Percentiles rank a stretch among this genome's conserved stretches.
Conservation (phyloP, 192 early-diverging fungal species). For the Borealophlyctis nickersoniae region DNA sequence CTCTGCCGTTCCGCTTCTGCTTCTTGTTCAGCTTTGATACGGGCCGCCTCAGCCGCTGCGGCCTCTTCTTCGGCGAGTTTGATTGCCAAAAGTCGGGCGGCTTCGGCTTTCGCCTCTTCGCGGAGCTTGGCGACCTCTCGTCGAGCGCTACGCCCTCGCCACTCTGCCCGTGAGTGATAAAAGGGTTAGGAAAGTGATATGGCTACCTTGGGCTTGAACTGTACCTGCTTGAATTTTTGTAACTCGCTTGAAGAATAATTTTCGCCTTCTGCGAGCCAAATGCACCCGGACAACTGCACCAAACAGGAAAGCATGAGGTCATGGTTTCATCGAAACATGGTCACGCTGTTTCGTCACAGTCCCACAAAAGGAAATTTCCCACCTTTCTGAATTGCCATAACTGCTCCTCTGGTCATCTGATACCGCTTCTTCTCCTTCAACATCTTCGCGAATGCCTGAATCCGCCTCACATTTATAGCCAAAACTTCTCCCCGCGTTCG, state of each 20-base stretch:
- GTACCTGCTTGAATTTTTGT: background rate
- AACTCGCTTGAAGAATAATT: background rate
- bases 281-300: background rate
- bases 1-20: background rate
- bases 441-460: background rate
- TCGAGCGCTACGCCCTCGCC: background rate
- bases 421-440: background rate
- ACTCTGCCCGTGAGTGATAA: background rate
- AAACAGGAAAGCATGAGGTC: too few species aligned
- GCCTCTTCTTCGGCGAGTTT: background rate
- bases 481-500: background rate
- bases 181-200: too few species aligned
- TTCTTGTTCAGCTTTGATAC: background rate
- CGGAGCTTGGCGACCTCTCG: background rate
- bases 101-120: background rate
- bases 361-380: too few species aligned
- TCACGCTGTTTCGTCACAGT: too few species aligned
- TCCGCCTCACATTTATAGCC: background rate
- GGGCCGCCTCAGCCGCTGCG: background rate
- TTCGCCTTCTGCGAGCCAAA: background rate
- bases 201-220: too few species aligned
- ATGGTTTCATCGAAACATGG: too few species aligned
- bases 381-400: background rate
- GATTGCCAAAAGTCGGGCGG: background rate
- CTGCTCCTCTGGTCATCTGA: background rate